Evolutionary conservation across 164 flowering plant genomes (phyloP), one percentile per base, ranked within the genome.

Genomic region (Piper betle): DNA sequence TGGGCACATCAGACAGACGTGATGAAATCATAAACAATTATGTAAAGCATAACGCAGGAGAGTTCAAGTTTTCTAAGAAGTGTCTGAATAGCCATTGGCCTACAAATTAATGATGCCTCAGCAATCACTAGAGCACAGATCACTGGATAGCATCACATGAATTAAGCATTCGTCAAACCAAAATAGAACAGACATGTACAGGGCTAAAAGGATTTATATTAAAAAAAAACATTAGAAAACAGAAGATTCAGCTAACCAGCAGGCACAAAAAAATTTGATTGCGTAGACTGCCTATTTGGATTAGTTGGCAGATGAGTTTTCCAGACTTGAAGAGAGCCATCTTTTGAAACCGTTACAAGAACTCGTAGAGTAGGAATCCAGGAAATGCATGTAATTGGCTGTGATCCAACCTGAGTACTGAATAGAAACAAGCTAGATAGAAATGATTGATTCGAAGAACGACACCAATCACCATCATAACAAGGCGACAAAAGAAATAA

Each of bases 341-440:
- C 99, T 75, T 82, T 94, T 8, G 93, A 85, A 60, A 91, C 79
- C 52, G 96, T 94, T 55, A 80, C 84, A 73, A 94, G 85, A 61
- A 84, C 66, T 59, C 88, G 85, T 71, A 84, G 66, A 75, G 75
- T 64, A 20, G 99, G 80, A 13, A 90, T 79, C 99, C 99, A 94
- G 62, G 93, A 76, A 71, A 85, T 68, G 63, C 89, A 81, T 61
- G 80, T 80, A 50, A 94, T 86, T 66, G 99, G 88, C 65, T 90
- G 96, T 16, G 93, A 88, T 58, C 99, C 97, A 60, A 85, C 95
- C 73, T 94, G 99, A 12, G 81, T 86, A 63, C 99, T 94, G 86
- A 60, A 74, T 52, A 68, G 55, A 53, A 48, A 72, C 54, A 46
- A 55, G 58, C 33, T 60, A 25, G 60, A 66, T 18, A 8, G 39